These are phyloP conservation scores for Diplogelasinospora grovesii DNA, from an alignment of 495 filamentous ascomycete genomes.

Conservation along the genomic window DNA sequence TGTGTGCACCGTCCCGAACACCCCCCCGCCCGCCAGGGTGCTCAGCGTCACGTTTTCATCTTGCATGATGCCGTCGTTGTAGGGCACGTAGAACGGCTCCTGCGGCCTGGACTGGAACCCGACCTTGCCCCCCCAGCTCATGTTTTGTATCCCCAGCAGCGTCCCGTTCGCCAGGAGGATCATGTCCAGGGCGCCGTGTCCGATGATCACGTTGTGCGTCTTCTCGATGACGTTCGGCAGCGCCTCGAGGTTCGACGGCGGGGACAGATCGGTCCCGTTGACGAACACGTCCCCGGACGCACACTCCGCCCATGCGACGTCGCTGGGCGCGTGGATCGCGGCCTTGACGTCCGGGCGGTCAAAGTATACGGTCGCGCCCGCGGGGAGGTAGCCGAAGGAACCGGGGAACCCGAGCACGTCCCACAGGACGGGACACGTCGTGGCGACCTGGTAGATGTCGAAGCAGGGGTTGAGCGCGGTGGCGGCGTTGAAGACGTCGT, in stretches of 20 bases:
- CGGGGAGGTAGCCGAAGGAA: constrained; percentile 39
- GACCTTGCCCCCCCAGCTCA: constrained; percentile 71
- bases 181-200: constrained; percentile 54
- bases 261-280: constrained; percentile 37
- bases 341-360: constrained; percentile 68
- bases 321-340: constrained; percentile 62
- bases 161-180: constrained; percentile 60
- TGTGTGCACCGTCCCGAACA: constrained; percentile 53
- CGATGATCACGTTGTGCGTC: constrained; percentile 62
- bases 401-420: constrained; percentile 61
- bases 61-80: too few relatives aligned
- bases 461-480: constrained; percentile 69
- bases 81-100: constrained; percentile 60
- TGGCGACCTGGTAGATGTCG: constrained; percentile 68
- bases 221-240: constrained; percentile 67
- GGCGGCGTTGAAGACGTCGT: constrained; percentile 48
- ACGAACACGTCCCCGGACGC: constrained; percentile 46
- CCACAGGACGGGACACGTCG: constrained; percentile 67
- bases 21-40: constrained; percentile 44
- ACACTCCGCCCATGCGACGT: constrained; percentile 56
- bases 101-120: constrained; percentile 57
- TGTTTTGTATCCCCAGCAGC: constrained; percentile 70
- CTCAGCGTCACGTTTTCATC: constrained; percentile 27
- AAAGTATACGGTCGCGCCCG: constrained; percentile 63
- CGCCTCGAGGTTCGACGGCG: constrained; percentile 42